These are phyloP conservation scores for Acacia acuminata DNA, from an alignment of 306 rosid species.

Conservation along the genomic window DNA sequence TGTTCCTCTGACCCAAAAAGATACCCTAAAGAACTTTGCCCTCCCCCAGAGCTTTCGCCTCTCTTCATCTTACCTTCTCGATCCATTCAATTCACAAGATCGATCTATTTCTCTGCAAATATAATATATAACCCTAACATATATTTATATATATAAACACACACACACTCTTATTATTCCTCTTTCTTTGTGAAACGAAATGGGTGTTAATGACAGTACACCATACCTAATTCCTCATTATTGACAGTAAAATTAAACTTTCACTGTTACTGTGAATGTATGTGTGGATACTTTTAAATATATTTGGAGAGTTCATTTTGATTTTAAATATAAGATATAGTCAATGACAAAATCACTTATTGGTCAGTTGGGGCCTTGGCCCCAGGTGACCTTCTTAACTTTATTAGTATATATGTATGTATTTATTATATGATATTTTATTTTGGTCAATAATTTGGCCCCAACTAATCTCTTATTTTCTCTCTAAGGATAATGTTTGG, in stretches of 20 bases:
- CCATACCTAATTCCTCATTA: constrained; percentile 31
- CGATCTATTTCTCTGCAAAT: background rate
- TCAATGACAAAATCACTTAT: too few relatives aligned
- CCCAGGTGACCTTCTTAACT: too few relatives aligned
- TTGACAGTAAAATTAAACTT: background rate
- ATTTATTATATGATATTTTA: too few relatives aligned
- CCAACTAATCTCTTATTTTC: too few relatives aligned
- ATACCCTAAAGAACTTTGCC: constrained; percentile 72
- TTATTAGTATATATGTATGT: too few relatives aligned
- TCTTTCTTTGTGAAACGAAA: background rate
- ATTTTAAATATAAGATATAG: too few relatives aligned
- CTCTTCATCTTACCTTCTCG: constrained; percentile 51
- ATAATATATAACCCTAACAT: constrained; percentile 3
- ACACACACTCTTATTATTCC: background rate
- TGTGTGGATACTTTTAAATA: too few relatives aligned
- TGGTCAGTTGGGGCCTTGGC: too few relatives aligned
- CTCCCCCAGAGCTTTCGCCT: constrained; percentile 76
- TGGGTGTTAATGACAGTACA: constrained; percentile 27
- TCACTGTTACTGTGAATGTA: background rate
- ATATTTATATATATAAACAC: too few relatives aligned
- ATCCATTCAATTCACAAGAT: constrained; percentile 6
- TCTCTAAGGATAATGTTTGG: too few relatives aligned
- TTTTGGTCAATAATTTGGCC: too few relatives aligned
- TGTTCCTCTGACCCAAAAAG: constrained; percentile 67
- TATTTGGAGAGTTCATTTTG: too few relatives aligned